Evolutionary conservation across 2,329 filamentous ascomycete species (phyloP), one percentile per base, ranked within the genome.

Genomic region (Aspergillus sp.): DNA sequence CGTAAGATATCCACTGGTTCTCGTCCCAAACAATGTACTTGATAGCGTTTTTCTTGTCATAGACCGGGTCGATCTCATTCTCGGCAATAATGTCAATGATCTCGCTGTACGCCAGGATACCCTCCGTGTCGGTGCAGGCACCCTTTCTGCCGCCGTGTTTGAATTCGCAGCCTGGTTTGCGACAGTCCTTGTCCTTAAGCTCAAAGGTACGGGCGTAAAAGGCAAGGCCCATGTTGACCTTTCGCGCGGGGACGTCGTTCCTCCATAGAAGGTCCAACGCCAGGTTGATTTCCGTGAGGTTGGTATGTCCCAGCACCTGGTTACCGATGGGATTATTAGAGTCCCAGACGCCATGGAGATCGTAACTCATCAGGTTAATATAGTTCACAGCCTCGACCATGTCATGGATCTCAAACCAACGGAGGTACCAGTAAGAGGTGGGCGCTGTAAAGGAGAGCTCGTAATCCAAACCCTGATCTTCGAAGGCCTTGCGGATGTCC

Each of bases 1-100:
- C 72, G 33, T 68, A 73, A 1, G 68, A 68, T 2, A 72, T 61
- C 67, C 66, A 68, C 20, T 67, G 61, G 41, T 67, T 54, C 0
- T 34, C 51, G 20, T 58, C 39, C 42, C 54, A 67, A 3, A 47
- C 54, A 1, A 66, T 47, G 6, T 56, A 57, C 41, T 67, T 65
- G 12, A 68, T 53, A 2, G 61, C 65, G 1, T 61, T 64, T 5
- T 66, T 60, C 39, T 64, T 53, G 42, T 70, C 61, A 1, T 64
- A 41, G 2, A 58, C 55, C 2, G 64, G 51, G 11, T 37, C 59
- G 15, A 68, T 51, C 4, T 62, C 50, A 27, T 64, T 57, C 4
- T 65, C 47, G 5, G 39, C 34, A 5, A 70, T 61, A 8, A 69
- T 67, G 8, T 63, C 56, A 5, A 66, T 47, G 15, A 73, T 68